phyloP scores from a whole-genome alignment of 257 asterid genomes.

The Datura wrightii region DNA sequence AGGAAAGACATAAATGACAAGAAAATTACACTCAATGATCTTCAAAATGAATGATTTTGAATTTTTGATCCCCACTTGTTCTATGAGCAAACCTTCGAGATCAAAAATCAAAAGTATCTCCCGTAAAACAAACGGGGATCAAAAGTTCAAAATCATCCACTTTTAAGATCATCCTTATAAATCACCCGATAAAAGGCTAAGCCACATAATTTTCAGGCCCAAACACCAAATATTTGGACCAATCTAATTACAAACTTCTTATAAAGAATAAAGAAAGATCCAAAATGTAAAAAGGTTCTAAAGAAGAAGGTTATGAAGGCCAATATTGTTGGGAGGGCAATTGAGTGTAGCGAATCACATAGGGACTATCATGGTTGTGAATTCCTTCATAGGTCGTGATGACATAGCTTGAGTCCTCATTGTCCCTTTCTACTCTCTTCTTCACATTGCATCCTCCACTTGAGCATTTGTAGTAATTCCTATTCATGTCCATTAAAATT shows the following conservation, averaged over 20 bases:
- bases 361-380: constrained; percentile 49
- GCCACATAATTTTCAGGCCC: background rate
- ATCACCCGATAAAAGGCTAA: background rate
- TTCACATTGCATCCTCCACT: constrained; percentile 56
- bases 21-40: no score
- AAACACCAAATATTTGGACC: background rate
- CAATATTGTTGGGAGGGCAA: constrained; percentile 20
- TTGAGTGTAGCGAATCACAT: constrained; percentile 23
- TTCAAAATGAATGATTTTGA: no score
- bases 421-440: constrained; percentile 60
- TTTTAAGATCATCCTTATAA: no score
- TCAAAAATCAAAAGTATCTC: no score
- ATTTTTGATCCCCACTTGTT: no score
- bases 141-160: no score
- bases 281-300: background rate
- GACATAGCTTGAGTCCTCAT: constrained; percentile 52
- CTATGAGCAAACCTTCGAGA: no score
- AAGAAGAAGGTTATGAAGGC: constrained; percentile 26
- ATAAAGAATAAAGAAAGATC: background rate
- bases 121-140: no score
- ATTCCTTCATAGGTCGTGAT: constrained; percentile 59
- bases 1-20: background rate
- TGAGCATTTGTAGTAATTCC: constrained; percentile 62
- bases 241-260: background rate
- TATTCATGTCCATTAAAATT: background rate